Base-by-base conservation (phyloP, 163 green algal genomes). In the Scenedesmus sp. region DNA sequence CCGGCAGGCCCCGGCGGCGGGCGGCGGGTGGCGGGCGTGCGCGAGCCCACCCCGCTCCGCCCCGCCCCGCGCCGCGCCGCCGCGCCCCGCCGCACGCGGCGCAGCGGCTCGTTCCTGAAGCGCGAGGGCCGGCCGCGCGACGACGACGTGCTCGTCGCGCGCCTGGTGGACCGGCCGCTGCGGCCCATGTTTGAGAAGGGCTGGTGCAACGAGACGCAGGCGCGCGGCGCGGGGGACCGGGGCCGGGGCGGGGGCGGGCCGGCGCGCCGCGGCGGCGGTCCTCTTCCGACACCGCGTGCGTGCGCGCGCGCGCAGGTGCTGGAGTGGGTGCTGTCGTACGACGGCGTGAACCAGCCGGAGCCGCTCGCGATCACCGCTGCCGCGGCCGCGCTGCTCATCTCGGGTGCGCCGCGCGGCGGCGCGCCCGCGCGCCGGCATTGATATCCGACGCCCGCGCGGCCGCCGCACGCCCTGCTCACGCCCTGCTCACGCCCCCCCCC, bases 361-460 rank as follows among this genome's bases (percentile, higher is more conserved):
- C 91, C 96, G 0, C 87, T 98, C n/a, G 95, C 96, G 58, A 98
- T 99, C 85, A 98, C 92, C 0, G 94, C 95, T 31, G 93, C 95
- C 0, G 89, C 86, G n/a, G 94, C 91, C n/a, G 91, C 93, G 0
- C 87, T 98, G 33, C 86, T 92, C 4, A 77, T 99, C 1, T 97
- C 91, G 63, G 92, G 90, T 93, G 65, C 0, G 83, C 39, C 10
- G 39, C 39, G 39, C 39, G 10, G 7, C 7, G 10, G 39, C 39
- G 10, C 22, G 7, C 5, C 1, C 10, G 22, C 50, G 39, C 7
- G 39, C 39, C 53, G 24, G 24, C 50, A 57, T 13, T 63, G 10
- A 14, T 14, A 63, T 29, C 13, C 54, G 15, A 57, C n/a, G n/a
- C n/a, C n/a, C n/a, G n/a, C n/a, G n/a, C n/a, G n/a, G 39, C 39